phyloP scores from a whole-genome alignment of 2,329 filamentous ascomycete species.

The Fusarium nurragi region DNA sequence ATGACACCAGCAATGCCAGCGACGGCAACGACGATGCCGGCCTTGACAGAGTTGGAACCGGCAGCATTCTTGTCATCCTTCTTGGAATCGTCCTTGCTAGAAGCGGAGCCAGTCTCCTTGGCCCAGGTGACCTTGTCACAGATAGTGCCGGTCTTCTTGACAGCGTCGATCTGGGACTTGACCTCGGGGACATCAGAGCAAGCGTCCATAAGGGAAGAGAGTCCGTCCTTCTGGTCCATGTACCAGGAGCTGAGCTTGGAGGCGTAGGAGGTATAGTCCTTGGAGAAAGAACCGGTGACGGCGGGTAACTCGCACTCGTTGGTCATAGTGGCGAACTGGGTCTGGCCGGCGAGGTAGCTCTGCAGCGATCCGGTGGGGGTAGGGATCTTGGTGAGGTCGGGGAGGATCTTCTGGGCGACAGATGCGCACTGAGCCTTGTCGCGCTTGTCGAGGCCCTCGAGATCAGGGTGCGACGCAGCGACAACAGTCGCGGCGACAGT shows the following conservation, averaged over 20 bases:
- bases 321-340: conserved; percentile 31
- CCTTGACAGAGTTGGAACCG: conserved; percentile 18
- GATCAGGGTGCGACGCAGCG: conserved; percentile 12
- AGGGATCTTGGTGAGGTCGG: conserved; percentile 36
- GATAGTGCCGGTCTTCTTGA: not conserved
- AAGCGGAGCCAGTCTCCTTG: conserved; percentile 18
- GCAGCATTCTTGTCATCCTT: conserved; percentile 10
- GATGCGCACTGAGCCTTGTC: conserved; percentile 34
- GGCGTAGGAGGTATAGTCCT: conserved; percentile 42
- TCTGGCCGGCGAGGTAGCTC: conserved; percentile 35
- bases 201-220: conserved; percentile 38
- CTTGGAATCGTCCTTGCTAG: conserved; percentile 1
- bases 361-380: conserved; percentile 29
- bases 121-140: conserved; percentile 27
- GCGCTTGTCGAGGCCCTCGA: conserved; percentile 26
- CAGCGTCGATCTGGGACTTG: conserved; percentile 3
- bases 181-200: conserved; percentile 45
- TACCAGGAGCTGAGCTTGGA: conserved; percentile 40
- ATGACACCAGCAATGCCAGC: conserved; percentile 31
- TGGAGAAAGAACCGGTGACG: conserved; percentile 43
- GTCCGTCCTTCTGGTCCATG: conserved; percentile 17
- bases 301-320: conserved; percentile 40
- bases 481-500: conserved; percentile 12
- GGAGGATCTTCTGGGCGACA: conserved; percentile 30
- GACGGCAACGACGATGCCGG: conserved; percentile 6